phyloP scores from a whole-genome alignment of 23 red algal genomes.

The Porphyridium purpureum region DNA sequence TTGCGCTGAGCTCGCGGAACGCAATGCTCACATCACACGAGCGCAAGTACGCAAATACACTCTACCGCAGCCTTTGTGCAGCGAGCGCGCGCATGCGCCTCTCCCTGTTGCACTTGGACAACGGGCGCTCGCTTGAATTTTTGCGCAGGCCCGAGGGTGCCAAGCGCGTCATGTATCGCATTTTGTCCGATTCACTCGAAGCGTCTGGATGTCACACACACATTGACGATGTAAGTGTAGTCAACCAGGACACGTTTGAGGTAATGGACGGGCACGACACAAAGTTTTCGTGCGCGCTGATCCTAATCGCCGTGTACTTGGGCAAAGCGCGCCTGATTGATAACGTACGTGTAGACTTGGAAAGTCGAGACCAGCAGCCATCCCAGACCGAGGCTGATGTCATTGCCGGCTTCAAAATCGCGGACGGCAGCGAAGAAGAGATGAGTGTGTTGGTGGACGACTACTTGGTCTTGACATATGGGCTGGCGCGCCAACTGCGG shows the following conservation, averaged over 20 bases:
- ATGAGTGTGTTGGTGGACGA: no score
- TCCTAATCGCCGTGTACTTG: slow-evolving; percentile 49
- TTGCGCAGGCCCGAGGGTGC: slow-evolving; percentile 2
- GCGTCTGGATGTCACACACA: no score
- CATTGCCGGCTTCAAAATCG: no score
- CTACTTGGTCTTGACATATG: no score
- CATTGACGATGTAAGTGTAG: slow-evolving; percentile 27
- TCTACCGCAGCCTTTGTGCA: slow-evolving; percentile 20
- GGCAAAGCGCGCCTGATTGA: slow-evolving; percentile 79
- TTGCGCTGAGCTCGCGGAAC: slow-evolving; percentile 77
- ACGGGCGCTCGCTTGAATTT: slow-evolving; percentile 3
- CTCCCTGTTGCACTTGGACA: no score
- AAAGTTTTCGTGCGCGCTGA: slow-evolving; percentile 1
- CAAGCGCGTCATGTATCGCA: slow-evolving; percentile 11
- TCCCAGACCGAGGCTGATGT: no score
- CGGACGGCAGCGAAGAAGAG: no score
- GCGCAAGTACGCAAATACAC: slow-evolving; percentile 14
- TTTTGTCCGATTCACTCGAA: no score
- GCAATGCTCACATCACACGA: slow-evolving; percentile 41
- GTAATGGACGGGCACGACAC: neutral
- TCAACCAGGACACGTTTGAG: slow-evolving; percentile 30
- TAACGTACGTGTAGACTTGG: no score
- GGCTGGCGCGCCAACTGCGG: no score
- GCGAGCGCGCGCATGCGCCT: neutral
- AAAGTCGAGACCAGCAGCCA: no score